Base-by-base conservation (phyloP, 768 basidiomycete genomes). In the Hypholoma fasciculare region DNA sequence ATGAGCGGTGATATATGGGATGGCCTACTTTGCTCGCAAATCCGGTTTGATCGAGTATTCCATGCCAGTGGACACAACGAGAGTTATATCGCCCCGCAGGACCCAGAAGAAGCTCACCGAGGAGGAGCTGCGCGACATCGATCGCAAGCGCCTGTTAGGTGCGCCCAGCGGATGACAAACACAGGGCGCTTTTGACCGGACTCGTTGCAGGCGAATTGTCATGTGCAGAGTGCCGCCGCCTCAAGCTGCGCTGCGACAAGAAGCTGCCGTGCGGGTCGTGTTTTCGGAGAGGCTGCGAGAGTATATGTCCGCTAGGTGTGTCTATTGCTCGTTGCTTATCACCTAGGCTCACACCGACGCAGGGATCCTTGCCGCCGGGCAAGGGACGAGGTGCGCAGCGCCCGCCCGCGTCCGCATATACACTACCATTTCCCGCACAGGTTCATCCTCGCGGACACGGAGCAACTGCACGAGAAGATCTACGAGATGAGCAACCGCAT, bases 401-500 rank as follows among this genome's bases (percentile, higher is more conserved):
- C 11, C 12, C 14, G 49, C 14, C 23, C 20, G 30, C 4, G 9
- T 52, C 13, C 30, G 39, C 17, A 36, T 27, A 48, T 59, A 19
- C 13, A 16, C 42, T 27, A 44, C 27, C 46, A 53, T 44, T 11
- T 51, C 34, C 23, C 14, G 26, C 39, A 38, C 64, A 86, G 85
- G 36, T 89, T 86, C 65, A 84, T 88, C 48, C 76, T 88, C 9
- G 86, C 86, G 2, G 85, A 86, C 54, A 88, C 86, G 1, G 80
- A 84, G 43, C 82, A 87, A 46, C 75, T 90, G 12, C 87, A 89
- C 65, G 74, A 76, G 52, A 86, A 88, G 69, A 88, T 88, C 23
- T 70, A 81, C 7, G 81, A 86, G 51, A 87, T 88, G 86, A 81
- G 82, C 67, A 78, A 83, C 63, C 81, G 87, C 16, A 88, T 89